These are phyloP conservation scores for Boletellus ananiceps DNA, from an alignment of 768 basidiomycete species.

Conservation along the genomic window DNA sequence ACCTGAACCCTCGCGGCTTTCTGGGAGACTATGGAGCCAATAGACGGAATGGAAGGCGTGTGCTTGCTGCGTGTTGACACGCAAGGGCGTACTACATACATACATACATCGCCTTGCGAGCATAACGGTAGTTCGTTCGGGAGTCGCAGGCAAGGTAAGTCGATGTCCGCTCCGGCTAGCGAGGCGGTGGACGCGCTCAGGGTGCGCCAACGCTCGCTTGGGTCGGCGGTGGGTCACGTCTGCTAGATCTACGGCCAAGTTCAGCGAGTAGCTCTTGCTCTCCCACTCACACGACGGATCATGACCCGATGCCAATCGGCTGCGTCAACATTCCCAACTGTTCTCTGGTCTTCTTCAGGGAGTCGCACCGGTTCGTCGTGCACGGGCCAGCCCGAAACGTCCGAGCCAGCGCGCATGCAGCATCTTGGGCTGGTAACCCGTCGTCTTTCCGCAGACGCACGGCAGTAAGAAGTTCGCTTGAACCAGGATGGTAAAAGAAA, in stretches of 20 bases:
- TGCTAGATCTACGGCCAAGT: no score
- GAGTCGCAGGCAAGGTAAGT: not conserved
- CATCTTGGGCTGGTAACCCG: not conserved
- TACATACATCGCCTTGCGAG: slow-evolving; percentile 11
- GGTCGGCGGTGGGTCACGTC: no score
- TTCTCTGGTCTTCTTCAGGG: not conserved
- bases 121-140: not conserved
- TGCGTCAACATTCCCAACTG: not conserved
- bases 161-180: not conserved
- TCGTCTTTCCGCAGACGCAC: slow-evolving; percentile 11
- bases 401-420: no score
- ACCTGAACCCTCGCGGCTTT: slow-evolving; percentile 16
- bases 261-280: no score
- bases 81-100: not conserved
- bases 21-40: slow-evolving; percentile 1
- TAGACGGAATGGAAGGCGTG: slow-evolving; percentile 20
- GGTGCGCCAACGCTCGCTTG: not conserved
- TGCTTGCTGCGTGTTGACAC: slow-evolving; percentile 8
- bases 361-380: slow-evolving; percentile 10
- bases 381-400: no score
- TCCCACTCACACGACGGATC: no score
- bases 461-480: not conserved
- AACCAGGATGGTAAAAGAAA: slow-evolving; percentile 11
- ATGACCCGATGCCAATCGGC: no score
- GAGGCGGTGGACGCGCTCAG: not conserved